phyloP scores from a whole-genome alignment of 2,329 filamentous ascomycete genomes.

The Trichophyton schoenleinii region DNA sequence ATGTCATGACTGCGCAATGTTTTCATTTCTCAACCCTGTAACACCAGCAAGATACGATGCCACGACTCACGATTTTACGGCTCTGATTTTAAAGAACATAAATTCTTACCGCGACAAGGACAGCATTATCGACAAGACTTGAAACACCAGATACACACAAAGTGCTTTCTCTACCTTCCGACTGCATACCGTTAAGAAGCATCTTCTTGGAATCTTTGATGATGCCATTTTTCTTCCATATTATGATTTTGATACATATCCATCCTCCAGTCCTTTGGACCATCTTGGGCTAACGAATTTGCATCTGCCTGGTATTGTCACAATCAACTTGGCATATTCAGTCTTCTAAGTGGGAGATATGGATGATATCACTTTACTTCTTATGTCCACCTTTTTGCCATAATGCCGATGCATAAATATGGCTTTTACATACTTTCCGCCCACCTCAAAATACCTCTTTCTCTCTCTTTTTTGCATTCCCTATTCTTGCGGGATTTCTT shows the following conservation, averaged over 20 bases:
- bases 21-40: slow-evolving; percentile 6
- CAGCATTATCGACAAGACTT: slow-evolving; percentile 3
- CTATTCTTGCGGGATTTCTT: slow-evolving; percentile 9
- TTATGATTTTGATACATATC: slow-evolving; percentile 3
- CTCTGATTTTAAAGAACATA: slow-evolving; percentile 5
- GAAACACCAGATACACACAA: neutral
- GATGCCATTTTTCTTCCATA: slow-evolving; percentile 3
- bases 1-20: neutral
- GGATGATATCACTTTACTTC: slow-evolving; percentile 1
- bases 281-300: neutral
- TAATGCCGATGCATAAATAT: neutral
- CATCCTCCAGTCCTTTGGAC: neutral
- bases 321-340: neutral
- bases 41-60: slow-evolving; percentile 6
- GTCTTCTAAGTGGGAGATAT: neutral
- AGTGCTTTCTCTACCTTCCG: neutral
- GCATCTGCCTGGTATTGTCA: neutral
- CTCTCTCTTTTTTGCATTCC: neutral
- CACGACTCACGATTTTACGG: slow-evolving; percentile 8
- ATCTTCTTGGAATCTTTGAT: slow-evolving; percentile 6
- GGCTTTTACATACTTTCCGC: slow-evolving; percentile 3
- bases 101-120: slow-evolving; percentile 4
- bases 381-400: slow-evolving; percentile 4
- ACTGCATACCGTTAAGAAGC: slow-evolving; percentile 3
- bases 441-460: neutral